A percentile compares a stretch with the other conserved stretches of the same genome.
phyloP scores from a whole-genome alignment of 345 rosid genomes.

The Lepidium sativum region DNA sequence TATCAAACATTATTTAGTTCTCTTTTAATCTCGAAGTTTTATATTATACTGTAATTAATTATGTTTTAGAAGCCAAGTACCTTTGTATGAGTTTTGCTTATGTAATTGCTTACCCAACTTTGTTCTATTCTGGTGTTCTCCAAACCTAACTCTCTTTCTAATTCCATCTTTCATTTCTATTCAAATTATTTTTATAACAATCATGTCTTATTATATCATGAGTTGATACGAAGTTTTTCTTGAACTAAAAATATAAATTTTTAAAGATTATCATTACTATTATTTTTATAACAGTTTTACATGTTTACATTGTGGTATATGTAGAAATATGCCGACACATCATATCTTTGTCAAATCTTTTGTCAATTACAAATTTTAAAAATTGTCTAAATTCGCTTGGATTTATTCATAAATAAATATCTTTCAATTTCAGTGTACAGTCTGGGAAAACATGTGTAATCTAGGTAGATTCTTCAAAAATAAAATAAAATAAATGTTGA shows the following conservation, averaged over 20 bases:
- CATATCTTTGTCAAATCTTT: not conserved
- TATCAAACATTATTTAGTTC: not conserved
- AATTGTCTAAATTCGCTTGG: not conserved
- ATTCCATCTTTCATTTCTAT: not conserved
- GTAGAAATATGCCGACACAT: not conserved
- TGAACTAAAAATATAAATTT: not conserved
- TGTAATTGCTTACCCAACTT: slow-evolving; percentile 1
- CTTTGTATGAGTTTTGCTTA: slow-evolving; percentile 21
- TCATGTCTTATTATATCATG: not conserved
- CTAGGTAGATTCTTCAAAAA: not conserved
- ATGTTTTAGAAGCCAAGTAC: not conserved
- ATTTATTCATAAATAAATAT: not conserved
- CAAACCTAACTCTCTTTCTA: slow-evolving; percentile 3
- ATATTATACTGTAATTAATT: not conserved
- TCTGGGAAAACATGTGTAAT: not conserved
- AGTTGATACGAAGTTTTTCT: not conserved
- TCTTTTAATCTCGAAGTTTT: not conserved
- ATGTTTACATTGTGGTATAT: not conserved
- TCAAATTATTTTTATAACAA: not conserved
- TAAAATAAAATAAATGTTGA: not conserved
- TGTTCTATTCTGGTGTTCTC: slow-evolving; percentile 13
- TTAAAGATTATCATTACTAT: not conserved
- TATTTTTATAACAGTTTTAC: not conserved
- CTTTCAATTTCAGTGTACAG: not conserved
- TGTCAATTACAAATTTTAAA: not conserved